Evolutionary conservation across 1,284 basidiomycete genomes (phyloP).

Genomic region (Apiotrichum gamsii): DNA sequence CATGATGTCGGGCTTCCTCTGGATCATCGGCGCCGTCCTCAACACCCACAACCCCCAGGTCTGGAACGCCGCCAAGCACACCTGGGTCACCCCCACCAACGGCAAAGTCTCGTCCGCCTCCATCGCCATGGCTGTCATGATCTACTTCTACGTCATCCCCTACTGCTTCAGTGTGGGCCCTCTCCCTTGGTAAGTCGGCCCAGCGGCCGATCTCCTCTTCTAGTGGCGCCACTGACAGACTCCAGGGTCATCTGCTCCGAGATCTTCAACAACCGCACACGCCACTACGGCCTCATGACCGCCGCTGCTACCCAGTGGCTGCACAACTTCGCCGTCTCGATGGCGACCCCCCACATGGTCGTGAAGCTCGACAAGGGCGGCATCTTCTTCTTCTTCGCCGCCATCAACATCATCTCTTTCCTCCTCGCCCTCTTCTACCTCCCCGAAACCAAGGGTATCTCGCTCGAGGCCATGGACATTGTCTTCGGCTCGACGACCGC

Average conservation of each 20-base stretch:
- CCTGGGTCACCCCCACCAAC: background rate
- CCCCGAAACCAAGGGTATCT: constrained; percentile 69
- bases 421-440: constrained; percentile 47
- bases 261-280: constrained; percentile 73
- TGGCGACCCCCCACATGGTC: constrained; percentile 62
- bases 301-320: constrained; percentile 68
- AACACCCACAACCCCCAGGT: constrained; percentile 57
- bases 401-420: constrained; percentile 38
- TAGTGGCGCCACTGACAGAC: too few relatives aligned
- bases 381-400: constrained; percentile 46
- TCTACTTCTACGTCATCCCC: constrained; percentile 47
- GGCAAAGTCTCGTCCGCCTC: constrained; percentile 23
- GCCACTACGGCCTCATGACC: constrained; percentile 66
- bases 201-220: too few relatives aligned
- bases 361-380: constrained; percentile 44
- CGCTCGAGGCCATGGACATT: constrained; percentile 60
- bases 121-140: constrained; percentile 45
- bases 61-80: background rate
- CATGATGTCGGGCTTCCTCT: constrained; percentile 59
- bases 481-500: constrained; percentile 63
- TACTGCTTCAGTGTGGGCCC: constrained; percentile 47
- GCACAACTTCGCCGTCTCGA: constrained; percentile 71
- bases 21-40: constrained; percentile 65
- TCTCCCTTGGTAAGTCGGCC: too few relatives aligned
- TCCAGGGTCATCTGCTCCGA: constrained; percentile 55